Conservation (phyloP, 352 stramenopile genomes). For the Globisporangium okanoganense region DNA sequence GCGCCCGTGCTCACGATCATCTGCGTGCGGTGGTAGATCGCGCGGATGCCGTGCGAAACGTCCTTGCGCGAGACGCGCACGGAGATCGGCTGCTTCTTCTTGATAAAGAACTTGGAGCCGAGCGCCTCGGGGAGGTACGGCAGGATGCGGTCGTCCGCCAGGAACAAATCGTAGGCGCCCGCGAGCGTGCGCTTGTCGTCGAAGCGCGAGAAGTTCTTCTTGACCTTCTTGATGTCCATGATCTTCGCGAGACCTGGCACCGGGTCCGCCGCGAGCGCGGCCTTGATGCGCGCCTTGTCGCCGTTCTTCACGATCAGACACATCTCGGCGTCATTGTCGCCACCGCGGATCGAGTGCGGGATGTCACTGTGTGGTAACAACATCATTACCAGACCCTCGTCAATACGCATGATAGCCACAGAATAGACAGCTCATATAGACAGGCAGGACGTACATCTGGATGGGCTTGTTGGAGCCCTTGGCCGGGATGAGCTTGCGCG, state of each 20-base stretch:
- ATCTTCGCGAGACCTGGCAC: conserved; percentile 63
- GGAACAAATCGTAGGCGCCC: conserved; percentile 71
- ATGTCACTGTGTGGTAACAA: conserved; percentile 31
- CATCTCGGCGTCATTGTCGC: conserved; percentile 52
- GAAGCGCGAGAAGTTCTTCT: conserved; percentile 75
- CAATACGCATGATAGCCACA: neutral
- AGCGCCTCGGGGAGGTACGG: conserved; percentile 67
- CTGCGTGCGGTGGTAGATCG: conserved; percentile 63
- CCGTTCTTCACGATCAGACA: conserved; percentile 82
- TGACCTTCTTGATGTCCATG: conserved; percentile 80
- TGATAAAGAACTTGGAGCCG: conserved; percentile 67
- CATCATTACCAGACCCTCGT: neutral
- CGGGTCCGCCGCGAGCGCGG: conserved; percentile 49
- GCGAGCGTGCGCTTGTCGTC: conserved; percentile 70
- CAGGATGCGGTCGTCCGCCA: conserved; percentile 75
- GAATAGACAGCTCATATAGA: neutral
- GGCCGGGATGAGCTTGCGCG: conserved; percentile 60
- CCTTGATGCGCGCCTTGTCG: conserved; percentile 84
- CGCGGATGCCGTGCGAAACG: conserved; percentile 39
- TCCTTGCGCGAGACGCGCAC: conserved; percentile 72
- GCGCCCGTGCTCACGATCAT: conserved; percentile 83
- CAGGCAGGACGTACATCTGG: conserved; percentile 35
- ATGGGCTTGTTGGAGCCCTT: conserved; percentile 75
- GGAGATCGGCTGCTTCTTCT: conserved; percentile 79
- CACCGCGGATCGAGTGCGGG: conserved; percentile 49